A percentile compares a stretch with the other conserved stretches of the same genome.
Evolutionary conservation across 257 asterid genomes (phyloP).

Genomic region (Vinca minor): DNA sequence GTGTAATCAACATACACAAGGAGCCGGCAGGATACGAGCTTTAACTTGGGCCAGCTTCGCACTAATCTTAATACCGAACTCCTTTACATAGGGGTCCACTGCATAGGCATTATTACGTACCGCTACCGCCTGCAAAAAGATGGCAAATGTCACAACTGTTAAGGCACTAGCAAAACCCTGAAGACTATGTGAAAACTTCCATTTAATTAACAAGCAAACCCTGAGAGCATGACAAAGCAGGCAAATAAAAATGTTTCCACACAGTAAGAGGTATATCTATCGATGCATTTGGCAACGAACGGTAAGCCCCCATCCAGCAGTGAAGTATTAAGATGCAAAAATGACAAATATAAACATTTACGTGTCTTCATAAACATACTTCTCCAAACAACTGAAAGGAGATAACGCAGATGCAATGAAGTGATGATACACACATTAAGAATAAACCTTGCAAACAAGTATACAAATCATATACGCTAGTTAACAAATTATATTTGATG

Average conservation of each 20-base stretch:
- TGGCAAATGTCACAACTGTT: background rate
- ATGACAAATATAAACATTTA: background rate
- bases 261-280: too few species aligned
- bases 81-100: conserved; percentile 73
- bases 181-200: background rate
- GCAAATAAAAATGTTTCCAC: too few species aligned
- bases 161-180: background rate
- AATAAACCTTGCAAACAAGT: background rate
- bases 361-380: background rate
- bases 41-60: conserved; percentile 83
- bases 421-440: background rate
- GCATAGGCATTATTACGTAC: conserved; percentile 79
- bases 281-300: too few species aligned
- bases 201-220: background rate
- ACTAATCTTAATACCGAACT: conserved; percentile 92
- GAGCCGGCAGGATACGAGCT: conserved; percentile 91
- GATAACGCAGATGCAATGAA: background rate
- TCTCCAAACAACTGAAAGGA: background rate
- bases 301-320: too few species aligned
- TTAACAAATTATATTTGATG: background rate
- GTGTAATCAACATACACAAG: conserved; percentile 46
- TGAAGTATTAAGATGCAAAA: background rate
- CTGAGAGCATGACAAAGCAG: background rate
- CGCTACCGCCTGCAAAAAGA: conserved; percentile 48
- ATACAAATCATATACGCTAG: background rate